phyloP scores from a whole-genome alignment of 306 rosid genomes.

The Arachis hypogaea region DNA sequence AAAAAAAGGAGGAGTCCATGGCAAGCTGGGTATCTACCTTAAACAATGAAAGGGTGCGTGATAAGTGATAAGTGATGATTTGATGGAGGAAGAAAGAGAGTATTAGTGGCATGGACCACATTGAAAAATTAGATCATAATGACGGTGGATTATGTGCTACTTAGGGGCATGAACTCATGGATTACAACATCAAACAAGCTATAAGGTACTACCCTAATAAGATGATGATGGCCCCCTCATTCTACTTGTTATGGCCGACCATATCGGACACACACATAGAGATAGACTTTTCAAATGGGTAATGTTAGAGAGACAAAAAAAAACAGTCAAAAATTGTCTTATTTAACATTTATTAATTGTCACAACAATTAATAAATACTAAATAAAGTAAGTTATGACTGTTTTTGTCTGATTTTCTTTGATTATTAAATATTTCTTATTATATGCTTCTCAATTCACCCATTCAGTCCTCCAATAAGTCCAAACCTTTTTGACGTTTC shows the following conservation, averaged over 20 bases:
- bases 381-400: no score
- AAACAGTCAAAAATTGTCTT: no score
- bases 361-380: no score
- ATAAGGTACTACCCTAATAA: no score
- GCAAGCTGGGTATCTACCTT: constrained; percentile 44
- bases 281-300: constrained; percentile 26
- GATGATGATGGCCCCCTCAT: no score
- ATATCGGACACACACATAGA: constrained; percentile 39
- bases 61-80: constrained; percentile 36
- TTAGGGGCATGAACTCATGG: constrained; percentile 41
- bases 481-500: constrained; percentile 28
- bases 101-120: constrained; percentile 34
- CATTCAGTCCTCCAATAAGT: neutral
- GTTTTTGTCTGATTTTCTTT: no score
- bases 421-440: no score
- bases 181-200: constrained; percentile 43
- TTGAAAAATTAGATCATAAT: constrained; percentile 5
- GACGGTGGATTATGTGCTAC: constrained; percentile 38
- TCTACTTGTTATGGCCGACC: constrained; percentile 47
- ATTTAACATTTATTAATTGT: no score
- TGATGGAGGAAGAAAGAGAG: no score
- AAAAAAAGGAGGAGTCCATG: constrained; percentile 29
- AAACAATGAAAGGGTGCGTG: constrained; percentile 45
- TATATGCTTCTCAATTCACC: constrained; percentile 16
- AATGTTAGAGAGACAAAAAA: no score